A percentile compares a stretch with the other conserved stretches of the same genome.
Conservation (phyloP, 1,284 basidiomycete genomes). For the Rhizoctonia solani region DNA sequence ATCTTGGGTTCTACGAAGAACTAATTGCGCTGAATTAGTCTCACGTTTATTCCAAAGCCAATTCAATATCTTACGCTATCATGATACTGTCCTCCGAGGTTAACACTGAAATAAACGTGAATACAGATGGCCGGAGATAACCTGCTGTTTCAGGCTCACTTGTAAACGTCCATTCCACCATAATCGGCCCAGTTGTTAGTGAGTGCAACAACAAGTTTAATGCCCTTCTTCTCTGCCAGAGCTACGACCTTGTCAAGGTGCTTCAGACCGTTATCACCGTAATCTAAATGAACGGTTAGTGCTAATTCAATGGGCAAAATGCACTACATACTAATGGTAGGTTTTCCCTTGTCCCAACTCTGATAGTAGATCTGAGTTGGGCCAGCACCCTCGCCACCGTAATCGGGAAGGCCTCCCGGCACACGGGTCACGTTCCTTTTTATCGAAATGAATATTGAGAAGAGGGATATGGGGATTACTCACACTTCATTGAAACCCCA, state of each 20-base stretch:
- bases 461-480: not conserved
- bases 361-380: slow-evolving; percentile 36
- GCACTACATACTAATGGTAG: slow-evolving; percentile 40
- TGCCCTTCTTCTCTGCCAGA: slow-evolving; percentile 43
- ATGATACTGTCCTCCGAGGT: slow-evolving; percentile 36
- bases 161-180: slow-evolving; percentile 32
- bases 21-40: not conserved
- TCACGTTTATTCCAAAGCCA: not conserved
- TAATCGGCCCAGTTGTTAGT: slow-evolving; percentile 47
- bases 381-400: slow-evolving; percentile 37
- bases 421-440: slow-evolving; percentile 31
- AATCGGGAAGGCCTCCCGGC: slow-evolving; percentile 36
- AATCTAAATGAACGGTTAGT: slow-evolving; percentile 37
- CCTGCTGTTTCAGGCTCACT: not conserved
- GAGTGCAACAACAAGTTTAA: slow-evolving; percentile 44
- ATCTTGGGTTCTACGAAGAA: slow-evolving; percentile 37
- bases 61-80: slow-evolving; percentile 28
- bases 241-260: slow-evolving; percentile 45
- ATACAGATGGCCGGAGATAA: not conserved
- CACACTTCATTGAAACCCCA: slow-evolving; percentile 42
- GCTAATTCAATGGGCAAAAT: not conserved
- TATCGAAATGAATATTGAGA: not conserved
- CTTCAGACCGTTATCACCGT: slow-evolving; percentile 45
- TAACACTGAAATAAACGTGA: slow-evolving; percentile 7
- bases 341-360: slow-evolving; percentile 42